Conservation (phyloP, 768 basidiomycete species). For the Sarcomyxa edulis region DNA sequence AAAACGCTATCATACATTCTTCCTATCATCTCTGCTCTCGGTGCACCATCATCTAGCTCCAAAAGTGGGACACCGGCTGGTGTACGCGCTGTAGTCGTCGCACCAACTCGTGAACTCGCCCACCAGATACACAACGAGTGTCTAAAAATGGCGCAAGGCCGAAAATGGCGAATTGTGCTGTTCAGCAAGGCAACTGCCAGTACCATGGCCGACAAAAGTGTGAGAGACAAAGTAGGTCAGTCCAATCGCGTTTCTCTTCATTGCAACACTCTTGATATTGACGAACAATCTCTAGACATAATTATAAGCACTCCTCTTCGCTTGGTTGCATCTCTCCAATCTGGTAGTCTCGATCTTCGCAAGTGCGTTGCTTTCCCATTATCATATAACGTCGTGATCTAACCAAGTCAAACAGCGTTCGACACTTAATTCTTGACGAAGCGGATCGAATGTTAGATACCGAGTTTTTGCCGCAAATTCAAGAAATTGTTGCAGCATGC, state of each 20-base stretch:
- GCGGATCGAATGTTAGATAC: constrained; percentile 86
- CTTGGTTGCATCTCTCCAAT: constrained; percentile 74
- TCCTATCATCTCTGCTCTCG: constrained; percentile 65
- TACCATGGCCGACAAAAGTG: constrained; percentile 68
- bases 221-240: constrained; percentile 73
- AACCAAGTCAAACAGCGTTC: constrained; percentile 48
- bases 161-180: constrained; percentile 77
- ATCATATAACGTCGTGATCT: constrained; percentile 8
- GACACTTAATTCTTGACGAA: constrained; percentile 84
- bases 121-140: constrained; percentile 94
- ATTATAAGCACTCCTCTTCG: constrained; percentile 91
- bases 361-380: constrained; percentile 58
- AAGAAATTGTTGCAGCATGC: constrained; percentile 83
- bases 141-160: constrained; percentile 71
- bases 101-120: constrained; percentile 93
- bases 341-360: constrained; percentile 56
- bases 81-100: constrained; percentile 74
- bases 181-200: constrained; percentile 89
- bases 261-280: constrained; percentile 4
- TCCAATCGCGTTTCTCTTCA: constrained; percentile 10
- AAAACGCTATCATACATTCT: constrained; percentile 93
- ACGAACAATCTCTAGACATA: constrained; percentile 52
- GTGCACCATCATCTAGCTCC: constrained; percentile 45
- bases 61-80: constrained; percentile 46
- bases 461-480: constrained; percentile 84